These are phyloP conservation scores for Aspergillus bridgeri DNA, from an alignment of 495 filamentous ascomycete species.

Conservation along the genomic window DNA sequence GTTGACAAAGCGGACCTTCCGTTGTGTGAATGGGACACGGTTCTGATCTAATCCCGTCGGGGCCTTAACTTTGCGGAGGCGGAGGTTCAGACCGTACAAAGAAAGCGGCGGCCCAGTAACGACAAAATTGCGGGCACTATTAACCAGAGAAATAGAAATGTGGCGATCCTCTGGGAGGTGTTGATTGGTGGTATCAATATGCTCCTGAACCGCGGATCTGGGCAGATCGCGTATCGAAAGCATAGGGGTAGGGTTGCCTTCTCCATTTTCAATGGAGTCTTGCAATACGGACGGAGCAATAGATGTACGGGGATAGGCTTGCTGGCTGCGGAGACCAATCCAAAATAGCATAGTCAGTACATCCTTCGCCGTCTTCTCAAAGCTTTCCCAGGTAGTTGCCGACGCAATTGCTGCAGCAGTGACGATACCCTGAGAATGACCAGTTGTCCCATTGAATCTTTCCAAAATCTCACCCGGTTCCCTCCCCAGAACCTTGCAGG, in stretches of 20 bases:
- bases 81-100: conserved; percentile 90
- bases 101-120: conserved; percentile 95
- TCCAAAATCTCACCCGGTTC: conserved; percentile 83
- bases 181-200: conserved; percentile 93
- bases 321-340: conserved; percentile 98
- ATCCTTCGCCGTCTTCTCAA: conserved; percentile 68
- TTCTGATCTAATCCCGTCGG: conserved; percentile 96
- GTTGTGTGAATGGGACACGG: conserved; percentile 86
- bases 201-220: conserved; percentile 78
- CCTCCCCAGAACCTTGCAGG: conserved; percentile 82
- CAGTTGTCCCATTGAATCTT: conserved; percentile 79
- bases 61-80: conserved; percentile 92
- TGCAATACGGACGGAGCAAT: conserved; percentile 88
- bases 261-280: conserved; percentile 90
- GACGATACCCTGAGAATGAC: conserved; percentile 95
- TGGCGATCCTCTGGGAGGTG: conserved; percentile 90
- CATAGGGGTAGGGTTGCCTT: conserved; percentile 95
- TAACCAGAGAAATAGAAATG: conserved; percentile 91
- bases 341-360: conserved; percentile 96
- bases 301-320: conserved; percentile 92
- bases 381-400: conserved; percentile 84
- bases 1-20: conserved; percentile 95
- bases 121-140: conserved; percentile 94
- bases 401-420: conserved; percentile 90
- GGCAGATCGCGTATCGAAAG: conserved; percentile 92